Percentiles rank a stretch among this genome's conserved stretches.
Conservation (phyloP, 2,329 filamentous ascomycete genomes). For the Xylaria sp. region DNA sequence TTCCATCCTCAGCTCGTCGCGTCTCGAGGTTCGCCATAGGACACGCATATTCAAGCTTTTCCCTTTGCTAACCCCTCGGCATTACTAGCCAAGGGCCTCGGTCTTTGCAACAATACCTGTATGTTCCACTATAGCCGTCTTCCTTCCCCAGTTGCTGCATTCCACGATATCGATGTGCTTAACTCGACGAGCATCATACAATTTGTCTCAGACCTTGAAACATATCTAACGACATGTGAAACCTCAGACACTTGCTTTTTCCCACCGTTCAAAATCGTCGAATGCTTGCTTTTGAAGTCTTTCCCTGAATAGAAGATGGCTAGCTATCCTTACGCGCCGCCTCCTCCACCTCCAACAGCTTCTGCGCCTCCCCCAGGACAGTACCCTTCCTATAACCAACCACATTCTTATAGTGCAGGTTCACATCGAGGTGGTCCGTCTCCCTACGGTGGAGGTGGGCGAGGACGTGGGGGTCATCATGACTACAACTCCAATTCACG, state of each 20-base stretch:
- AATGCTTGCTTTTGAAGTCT: constrained; percentile 1
- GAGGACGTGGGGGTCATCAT: constrained; percentile 38
- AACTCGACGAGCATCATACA: not conserved
- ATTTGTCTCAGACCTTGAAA: not conserved
- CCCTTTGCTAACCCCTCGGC: not conserved
- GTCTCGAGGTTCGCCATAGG: not conserved
- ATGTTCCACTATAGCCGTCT: not conserved
- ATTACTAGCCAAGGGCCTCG: not conserved
- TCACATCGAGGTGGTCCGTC: constrained; percentile 37
- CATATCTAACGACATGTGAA: constrained; percentile 5
- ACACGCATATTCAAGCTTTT: not conserved
- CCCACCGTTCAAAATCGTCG: not conserved
- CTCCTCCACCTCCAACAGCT: constrained; percentile 40
- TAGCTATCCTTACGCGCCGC: constrained; percentile 41
- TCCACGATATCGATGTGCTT: not conserved
- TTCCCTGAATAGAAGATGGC: constrained; percentile 32
- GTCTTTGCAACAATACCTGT: not conserved
- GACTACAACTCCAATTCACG: constrained; percentile 35
- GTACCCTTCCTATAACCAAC: constrained; percentile 43
- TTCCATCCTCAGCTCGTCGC: not conserved
- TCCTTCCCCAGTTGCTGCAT: not conserved
- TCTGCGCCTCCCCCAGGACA: constrained; percentile 37
- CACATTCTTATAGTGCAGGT: constrained; percentile 51
- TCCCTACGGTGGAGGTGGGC: constrained; percentile 30
- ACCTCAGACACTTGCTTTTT: constrained; percentile 10